Evolutionary conservation across 768 basidiomycete species (phyloP).

Genomic region (Leccinum olivaceopallidum): DNA sequence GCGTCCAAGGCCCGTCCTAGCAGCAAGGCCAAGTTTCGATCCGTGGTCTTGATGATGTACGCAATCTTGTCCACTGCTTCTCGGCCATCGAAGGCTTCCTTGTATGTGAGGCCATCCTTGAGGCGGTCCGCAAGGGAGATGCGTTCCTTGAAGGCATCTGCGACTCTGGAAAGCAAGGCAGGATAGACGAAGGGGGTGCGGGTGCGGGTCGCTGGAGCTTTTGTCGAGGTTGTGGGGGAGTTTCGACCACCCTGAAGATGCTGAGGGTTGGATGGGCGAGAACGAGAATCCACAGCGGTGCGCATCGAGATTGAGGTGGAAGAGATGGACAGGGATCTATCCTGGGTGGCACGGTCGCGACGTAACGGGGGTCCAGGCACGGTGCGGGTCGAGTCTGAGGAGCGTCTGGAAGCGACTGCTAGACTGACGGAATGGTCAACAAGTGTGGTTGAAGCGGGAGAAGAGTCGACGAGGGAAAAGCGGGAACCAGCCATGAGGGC

Average conservation of each 20-base stretch:
- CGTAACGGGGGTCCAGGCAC: constrained; percentile 53
- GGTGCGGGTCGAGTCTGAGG: constrained; percentile 69
- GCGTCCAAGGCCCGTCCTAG: constrained; percentile 96
- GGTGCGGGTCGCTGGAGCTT: constrained; percentile 37
- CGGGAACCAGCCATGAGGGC: constrained; percentile 41
- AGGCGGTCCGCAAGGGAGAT: constrained; percentile 74
- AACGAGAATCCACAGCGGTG: constrained; percentile 41
- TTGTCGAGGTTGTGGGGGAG: constrained; percentile 38
- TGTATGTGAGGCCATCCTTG: constrained; percentile 96
- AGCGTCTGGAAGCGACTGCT: constrained; percentile 47
- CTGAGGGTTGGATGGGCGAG: constrained; percentile 36
- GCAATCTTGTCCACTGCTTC: constrained; percentile 97
- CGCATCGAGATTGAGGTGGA: constrained; percentile 54
- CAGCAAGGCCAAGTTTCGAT: constrained; percentile 91
- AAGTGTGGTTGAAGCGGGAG: constrained; percentile 44
- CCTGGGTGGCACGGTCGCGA: constrained; percentile 61
- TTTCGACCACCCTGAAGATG: constrained; percentile 41
- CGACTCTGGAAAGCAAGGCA: constrained; percentile 93
- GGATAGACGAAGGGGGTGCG: constrained; percentile 87
- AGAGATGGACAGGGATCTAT: constrained; percentile 79
- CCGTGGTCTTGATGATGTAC: constrained; percentile 98
- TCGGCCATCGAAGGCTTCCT: constrained; percentile 94
- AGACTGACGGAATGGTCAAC: constrained; percentile 34
- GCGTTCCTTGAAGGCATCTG: constrained; percentile 87
- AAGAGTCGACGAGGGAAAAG: constrained; percentile 43